Evolutionary conservation across 495 filamentous ascomycete species (phyloP), one percentile per base, ranked within the genome.

Genomic region (Bombardia bombarda): DNA sequence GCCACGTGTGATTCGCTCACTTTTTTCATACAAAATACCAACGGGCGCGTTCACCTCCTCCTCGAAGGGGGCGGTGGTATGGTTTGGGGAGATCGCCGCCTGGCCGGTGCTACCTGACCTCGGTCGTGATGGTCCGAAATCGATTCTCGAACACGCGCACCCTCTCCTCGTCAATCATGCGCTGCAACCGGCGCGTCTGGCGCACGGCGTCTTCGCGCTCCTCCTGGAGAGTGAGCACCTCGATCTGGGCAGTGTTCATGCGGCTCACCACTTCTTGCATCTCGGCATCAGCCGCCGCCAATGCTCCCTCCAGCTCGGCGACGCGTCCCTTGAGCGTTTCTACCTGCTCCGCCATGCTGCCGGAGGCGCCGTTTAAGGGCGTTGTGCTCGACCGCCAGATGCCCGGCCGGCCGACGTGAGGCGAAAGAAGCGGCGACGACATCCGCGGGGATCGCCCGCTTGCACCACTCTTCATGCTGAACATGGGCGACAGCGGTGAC

Each of bases 181-280:
- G 60, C 50, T 93, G 82, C 43, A 97, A 72, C 55, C 74, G 78
- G 52, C 84, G 75, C 46, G 90, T 94, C 66, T 84, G 78, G 39
- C 81, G 79, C 52, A 92, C 77, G 30, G 92, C 89, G 47, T 87
- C 85, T 51, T 98, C 92, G 56, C 89, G 79, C 66, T 93, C 84
- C 65, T 84, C 84, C 64, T 96, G 90, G 40, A 98, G 72, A 55
- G 88, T 80, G 57, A 88, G 79, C 28, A 98, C 92, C 64, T 95
- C 88, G 43, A 95, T 88, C 68, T 97, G 92, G 7, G 90, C 89
- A 45, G 78, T 72, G 65, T 88, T 95, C 88, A 98, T 95, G 42
- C 84, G 74, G 42, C 82, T 72, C 13, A 98, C 86, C 2, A 96
- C 90, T 61, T 92, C 84, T 57, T 90, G 79, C 92, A 98, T 96